Evolutionary conservation across 441 rosid species (phyloP).

Genomic region (Euphorbia celastroides): DNA sequence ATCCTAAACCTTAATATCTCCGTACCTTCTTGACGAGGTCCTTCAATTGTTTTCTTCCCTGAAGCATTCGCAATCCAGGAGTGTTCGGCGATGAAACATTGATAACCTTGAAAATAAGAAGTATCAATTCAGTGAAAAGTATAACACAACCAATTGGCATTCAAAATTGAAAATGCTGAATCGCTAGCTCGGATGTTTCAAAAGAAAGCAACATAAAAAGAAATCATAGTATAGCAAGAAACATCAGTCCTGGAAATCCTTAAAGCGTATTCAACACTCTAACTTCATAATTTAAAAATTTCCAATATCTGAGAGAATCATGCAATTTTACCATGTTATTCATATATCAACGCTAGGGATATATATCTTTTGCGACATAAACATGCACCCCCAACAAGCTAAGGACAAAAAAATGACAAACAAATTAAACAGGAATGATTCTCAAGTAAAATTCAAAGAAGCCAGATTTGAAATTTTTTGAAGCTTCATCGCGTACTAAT

Average conservation of each 20-base stretch:
- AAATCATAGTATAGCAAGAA: neutral
- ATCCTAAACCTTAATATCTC: slow-evolving; percentile 32
- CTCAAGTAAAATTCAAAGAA: neutral
- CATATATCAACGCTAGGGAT: neutral
- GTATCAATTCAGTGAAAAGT: neutral
- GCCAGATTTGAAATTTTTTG: neutral
- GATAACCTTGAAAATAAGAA: slow-evolving; percentile 48
- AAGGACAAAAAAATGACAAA: neutral
- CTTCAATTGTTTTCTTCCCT: slow-evolving; percentile 91
- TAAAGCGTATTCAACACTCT: neutral
- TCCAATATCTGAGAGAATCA: neutral
- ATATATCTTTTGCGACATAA: neutral
- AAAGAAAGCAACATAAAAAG: neutral
- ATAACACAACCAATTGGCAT: neutral
- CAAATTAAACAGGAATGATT: neutral
- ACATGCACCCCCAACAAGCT: neutral
- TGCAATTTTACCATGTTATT: neutral
- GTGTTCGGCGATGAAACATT: slow-evolving; percentile 98
- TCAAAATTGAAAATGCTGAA: neutral
- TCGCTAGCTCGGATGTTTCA: neutral
- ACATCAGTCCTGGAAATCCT: neutral
- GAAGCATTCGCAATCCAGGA: slow-evolving; percentile 90
- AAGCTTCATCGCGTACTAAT: neutral
- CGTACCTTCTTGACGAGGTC: slow-evolving; percentile 86
- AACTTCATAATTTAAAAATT: neutral